Evolutionary conservation across 106 monocot species (phyloP).

Genomic region (Phalaenopsis aphrodite): DNA sequence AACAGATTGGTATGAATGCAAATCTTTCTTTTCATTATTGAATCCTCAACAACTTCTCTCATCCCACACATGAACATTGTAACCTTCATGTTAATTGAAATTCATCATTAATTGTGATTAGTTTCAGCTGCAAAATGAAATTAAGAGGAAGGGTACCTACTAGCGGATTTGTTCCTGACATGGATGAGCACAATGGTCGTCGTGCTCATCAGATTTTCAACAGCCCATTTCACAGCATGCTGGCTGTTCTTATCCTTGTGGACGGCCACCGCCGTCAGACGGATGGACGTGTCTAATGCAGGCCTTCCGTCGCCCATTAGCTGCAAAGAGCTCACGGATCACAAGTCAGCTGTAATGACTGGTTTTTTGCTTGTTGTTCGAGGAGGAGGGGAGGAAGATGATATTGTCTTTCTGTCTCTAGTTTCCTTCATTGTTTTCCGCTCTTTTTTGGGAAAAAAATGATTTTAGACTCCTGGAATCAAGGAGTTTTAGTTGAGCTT

Average conservation of each 20-base stretch:
- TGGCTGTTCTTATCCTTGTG: constrained; percentile 76
- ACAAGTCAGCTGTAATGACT: too few relatives aligned
- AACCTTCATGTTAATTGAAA: too few relatives aligned
- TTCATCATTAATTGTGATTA: too few relatives aligned
- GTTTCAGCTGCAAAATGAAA: not conserved
- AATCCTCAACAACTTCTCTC: too few relatives aligned
- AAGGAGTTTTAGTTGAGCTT: too few relatives aligned
- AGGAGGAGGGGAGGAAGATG: not conserved
- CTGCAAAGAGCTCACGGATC: not conserved
- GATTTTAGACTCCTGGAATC: not conserved
- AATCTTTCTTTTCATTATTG: too few relatives aligned
- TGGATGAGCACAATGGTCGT: constrained; percentile 47
- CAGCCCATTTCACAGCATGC: constrained; percentile 40
- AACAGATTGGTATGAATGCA: too few relatives aligned
- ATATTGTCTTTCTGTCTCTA: not conserved
- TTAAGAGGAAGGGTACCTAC: constrained; percentile 7
- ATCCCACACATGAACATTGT: too few relatives aligned
- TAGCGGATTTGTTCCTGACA: constrained; percentile 22
- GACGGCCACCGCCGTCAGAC: constrained; percentile 52
- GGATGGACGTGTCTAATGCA: not conserved
- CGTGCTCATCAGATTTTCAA: constrained; percentile 34
- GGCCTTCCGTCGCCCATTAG: not conserved
- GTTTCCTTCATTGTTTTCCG: not conserved
- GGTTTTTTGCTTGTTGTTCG: not conserved
- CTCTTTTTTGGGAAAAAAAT: not conserved